phyloP scores from a whole-genome alignment of 148 eudicot species.

The Spergularia marina region DNA sequence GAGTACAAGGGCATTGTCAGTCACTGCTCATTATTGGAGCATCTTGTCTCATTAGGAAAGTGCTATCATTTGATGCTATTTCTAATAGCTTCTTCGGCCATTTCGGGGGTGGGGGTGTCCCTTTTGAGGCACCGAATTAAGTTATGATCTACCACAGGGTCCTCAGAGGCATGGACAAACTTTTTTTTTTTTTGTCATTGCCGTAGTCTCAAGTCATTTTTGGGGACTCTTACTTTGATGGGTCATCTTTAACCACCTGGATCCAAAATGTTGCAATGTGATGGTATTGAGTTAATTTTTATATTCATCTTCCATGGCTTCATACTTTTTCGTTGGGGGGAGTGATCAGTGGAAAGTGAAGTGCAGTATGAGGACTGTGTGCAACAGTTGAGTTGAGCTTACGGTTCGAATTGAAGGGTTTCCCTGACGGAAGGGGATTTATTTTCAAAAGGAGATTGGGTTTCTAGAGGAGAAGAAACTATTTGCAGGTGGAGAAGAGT shows the following conservation, averaged over 20 bases:
- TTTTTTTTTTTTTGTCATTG: not conserved
- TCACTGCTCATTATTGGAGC: not conserved
- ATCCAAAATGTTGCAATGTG: too few relatives aligned
- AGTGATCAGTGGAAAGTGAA: too few relatives aligned
- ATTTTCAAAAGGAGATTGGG: not conserved
- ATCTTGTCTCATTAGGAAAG: not conserved
- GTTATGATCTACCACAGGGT: not conserved
- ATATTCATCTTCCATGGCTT: too few relatives aligned
- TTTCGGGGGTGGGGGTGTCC: not conserved
- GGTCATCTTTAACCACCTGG: too few relatives aligned
- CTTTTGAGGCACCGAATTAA: not conserved
- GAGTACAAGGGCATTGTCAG: not conserved
- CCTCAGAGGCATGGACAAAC: not conserved
- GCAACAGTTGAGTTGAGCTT: not conserved
- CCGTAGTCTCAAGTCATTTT: not conserved
- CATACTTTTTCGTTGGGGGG: too few relatives aligned
- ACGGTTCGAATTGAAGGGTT: too few relatives aligned
- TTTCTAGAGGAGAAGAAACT: not conserved
- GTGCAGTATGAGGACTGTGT: not conserved
- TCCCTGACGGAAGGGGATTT: not conserved
- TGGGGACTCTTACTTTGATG: not conserved
- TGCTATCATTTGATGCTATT: not conserved
- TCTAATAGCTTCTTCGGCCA: not conserved
- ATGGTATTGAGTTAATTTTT: too few relatives aligned
- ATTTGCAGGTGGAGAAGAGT: not conserved